Evolutionary conservation across 208 protist species (phyloP), one percentile per base, ranked within the genome.

Genomic region (Balamuthia mandrillaris): DNA sequence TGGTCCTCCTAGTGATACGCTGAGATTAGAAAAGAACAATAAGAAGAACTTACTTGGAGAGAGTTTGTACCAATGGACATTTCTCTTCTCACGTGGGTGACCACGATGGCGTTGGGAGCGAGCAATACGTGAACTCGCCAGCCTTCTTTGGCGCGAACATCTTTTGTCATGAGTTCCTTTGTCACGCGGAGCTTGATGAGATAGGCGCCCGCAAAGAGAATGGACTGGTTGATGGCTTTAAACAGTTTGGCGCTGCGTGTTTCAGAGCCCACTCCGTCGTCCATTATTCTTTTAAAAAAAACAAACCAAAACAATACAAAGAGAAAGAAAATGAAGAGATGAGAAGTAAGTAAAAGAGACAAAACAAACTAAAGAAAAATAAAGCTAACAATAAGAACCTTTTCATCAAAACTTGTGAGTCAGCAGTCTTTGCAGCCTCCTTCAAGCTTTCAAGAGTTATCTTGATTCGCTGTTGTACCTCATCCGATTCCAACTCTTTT

Each of bases 101-200:
- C 68, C 2, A 78, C 68, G 3, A 49, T 49, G n/a, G 45, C 68
- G 68, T 78, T 58, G 47, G 68, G 68, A 6, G 68, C 68, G 7
- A 78, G 47, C 31, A 29, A 42, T 2, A 78, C 68, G 68, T 78
- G 68, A 12, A 78, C 68, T 33, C 68, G 68, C 68, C 68, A 78
- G 45, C 68, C 68, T 29, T 78, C 68, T 49, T 68, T 2, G 18
- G 21, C 14, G 47, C 18, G 47, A 24, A 24, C 47, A 54, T 54
- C 47, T 49, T 78, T 78, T 42, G 68, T 78, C 31, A 78, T 9
- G 4, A 78, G 18, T 1, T 14, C 7, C 68, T 78, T 78, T 42
- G 68, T 78, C 14, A 78, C 68, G 33, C 58, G 52, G 47, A 60
- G 68, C 27, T 78, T 78, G 47, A 78, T 78, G 24, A 60, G 45